These are phyloP conservation scores for Papiliotrema terrestris DNA, from an alignment of 1,284 basidiomycete genomes.

Conservation along the genomic window DNA sequence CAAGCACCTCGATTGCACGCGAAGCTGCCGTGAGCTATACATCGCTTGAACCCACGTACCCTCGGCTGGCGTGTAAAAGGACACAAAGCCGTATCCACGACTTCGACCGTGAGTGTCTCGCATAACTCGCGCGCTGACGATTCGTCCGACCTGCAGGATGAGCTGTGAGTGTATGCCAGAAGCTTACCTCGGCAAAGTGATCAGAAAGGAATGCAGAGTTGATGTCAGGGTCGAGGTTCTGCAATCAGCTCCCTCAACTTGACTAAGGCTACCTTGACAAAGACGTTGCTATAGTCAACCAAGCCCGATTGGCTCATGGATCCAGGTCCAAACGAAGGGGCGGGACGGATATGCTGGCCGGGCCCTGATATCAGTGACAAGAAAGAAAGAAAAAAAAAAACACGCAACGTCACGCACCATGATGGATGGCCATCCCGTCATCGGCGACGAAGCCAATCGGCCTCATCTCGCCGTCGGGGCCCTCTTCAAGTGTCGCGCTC, in stretches of 20 bases:
- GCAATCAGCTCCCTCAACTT: neutral
- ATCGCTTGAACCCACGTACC: constrained; percentile 52
- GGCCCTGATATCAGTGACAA: constrained; percentile 49
- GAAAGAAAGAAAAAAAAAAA: no score
- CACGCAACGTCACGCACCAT: no score
- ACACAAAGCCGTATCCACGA: constrained; percentile 94
- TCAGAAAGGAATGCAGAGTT: constrained; percentile 76
- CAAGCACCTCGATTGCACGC: constrained; percentile 33
- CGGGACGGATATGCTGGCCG: constrained; percentile 81
- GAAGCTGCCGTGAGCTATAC: neutral
- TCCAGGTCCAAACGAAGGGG: constrained; percentile 66
- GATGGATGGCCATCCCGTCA: constrained; percentile 55
- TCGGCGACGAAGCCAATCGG: constrained; percentile 28
- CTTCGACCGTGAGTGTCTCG: constrained; percentile 77
- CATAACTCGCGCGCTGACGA: constrained; percentile 91
- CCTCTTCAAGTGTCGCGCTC: constrained; percentile 26
- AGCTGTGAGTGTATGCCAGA: neutral
- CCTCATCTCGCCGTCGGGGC: constrained; percentile 15
- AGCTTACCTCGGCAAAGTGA: constrained; percentile 69
- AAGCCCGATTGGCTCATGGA: constrained; percentile 75
- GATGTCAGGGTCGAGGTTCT: constrained; percentile 82
- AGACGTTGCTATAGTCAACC: constrained; percentile 86
- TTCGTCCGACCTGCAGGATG: constrained; percentile 65
- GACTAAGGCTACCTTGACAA: constrained; percentile 47
- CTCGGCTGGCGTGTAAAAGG: constrained; percentile 76